These are phyloP conservation scores for Diplogelasinospora grovesii DNA, from an alignment of 495 filamentous ascomycete species.

Conservation along the genomic window DNA sequence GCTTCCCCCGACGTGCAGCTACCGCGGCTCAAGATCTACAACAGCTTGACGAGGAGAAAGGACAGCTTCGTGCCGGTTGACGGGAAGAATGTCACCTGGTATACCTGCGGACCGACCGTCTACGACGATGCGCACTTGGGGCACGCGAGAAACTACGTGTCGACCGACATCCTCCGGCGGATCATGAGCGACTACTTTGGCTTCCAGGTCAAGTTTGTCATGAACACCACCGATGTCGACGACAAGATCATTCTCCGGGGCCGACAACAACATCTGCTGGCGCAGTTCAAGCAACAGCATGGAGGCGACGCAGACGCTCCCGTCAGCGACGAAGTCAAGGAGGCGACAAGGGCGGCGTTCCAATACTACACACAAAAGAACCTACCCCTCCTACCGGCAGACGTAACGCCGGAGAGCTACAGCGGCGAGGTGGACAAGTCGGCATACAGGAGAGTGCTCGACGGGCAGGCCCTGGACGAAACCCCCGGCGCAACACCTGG, in stretches of 20 bases:
- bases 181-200: constrained; percentile 69
- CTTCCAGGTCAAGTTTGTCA: constrained; percentile 82
- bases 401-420: constrained; percentile 22
- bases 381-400: constrained; percentile 53
- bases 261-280: constrained; percentile 72
- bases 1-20: too few relatives aligned
- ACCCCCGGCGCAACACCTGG: constrained; percentile 53
- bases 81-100: too few relatives aligned
- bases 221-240: constrained; percentile 91
- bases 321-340: constrained; percentile 50
- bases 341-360: constrained; percentile 57
- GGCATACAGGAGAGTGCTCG: constrained; percentile 50
- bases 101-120: too few relatives aligned
- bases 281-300: too few relatives aligned
- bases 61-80: too few relatives aligned
- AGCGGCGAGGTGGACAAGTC: constrained; percentile 50
- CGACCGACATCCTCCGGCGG: constrained; percentile 84
- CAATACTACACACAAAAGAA: constrained; percentile 68
- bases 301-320: too few relatives aligned
- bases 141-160: constrained; percentile 83
- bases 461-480: constrained; percentile 57
- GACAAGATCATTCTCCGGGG: constrained; percentile 91
- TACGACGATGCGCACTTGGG: too few relatives aligned
- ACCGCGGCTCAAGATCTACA: too few relatives aligned
- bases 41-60: too few relatives aligned